Conservation (phyloP, 2,329 filamentous ascomycete species). For the Tolypocladium guangdongense region DNA sequence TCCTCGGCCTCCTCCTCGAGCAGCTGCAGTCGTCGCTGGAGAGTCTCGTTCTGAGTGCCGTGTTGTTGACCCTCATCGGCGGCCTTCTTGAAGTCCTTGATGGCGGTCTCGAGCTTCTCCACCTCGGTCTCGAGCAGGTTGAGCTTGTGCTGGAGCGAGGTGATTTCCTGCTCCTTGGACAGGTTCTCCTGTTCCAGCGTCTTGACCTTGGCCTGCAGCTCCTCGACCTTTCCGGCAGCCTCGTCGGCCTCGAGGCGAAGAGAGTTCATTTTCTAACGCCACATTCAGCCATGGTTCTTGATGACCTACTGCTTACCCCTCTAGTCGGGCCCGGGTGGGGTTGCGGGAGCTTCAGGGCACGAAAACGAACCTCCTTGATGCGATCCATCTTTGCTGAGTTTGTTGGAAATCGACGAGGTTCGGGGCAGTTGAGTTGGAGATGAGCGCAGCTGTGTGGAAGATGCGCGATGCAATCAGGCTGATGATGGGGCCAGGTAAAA, state of each 20-base stretch:
- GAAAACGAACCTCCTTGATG: slow-evolving; percentile 70
- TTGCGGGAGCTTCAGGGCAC: slow-evolving; percentile 12
- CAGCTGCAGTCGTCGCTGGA: slow-evolving; percentile 86
- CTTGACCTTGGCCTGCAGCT: slow-evolving; percentile 82
- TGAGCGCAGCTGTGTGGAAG: slow-evolving; percentile 16
- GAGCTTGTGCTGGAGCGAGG: slow-evolving; percentile 92
- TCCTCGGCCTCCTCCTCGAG: slow-evolving; percentile 97
- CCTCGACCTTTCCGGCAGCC: slow-evolving; percentile 68
- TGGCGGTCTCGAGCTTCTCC: slow-evolving; percentile 76
- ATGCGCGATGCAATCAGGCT: slow-evolving; percentile 20
- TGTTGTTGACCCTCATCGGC: slow-evolving; percentile 74
- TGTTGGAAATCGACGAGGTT: slow-evolving; percentile 5
- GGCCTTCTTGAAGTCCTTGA: slow-evolving; percentile 81
- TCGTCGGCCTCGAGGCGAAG: slow-evolving; percentile 93
- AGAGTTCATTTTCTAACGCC: slow-evolving; percentile 74
- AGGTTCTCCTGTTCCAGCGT: slow-evolving; percentile 87
- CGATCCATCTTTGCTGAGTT: slow-evolving; percentile 58
- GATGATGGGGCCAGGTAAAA: slow-evolving; percentile 19
- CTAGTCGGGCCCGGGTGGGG: slow-evolving; percentile 9
- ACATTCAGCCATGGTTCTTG: slow-evolving; percentile 4
- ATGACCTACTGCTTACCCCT: slow-evolving; percentile 8
- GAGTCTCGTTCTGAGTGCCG: slow-evolving; percentile 80
- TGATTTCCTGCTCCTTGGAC: slow-evolving; percentile 96
- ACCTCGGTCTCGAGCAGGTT: slow-evolving; percentile 79
- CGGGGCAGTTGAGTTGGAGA: slow-evolving; percentile 6